Base-by-base conservation (phyloP, 2,329 filamentous ascomycete species). In the Lojkania enalia region DNA sequence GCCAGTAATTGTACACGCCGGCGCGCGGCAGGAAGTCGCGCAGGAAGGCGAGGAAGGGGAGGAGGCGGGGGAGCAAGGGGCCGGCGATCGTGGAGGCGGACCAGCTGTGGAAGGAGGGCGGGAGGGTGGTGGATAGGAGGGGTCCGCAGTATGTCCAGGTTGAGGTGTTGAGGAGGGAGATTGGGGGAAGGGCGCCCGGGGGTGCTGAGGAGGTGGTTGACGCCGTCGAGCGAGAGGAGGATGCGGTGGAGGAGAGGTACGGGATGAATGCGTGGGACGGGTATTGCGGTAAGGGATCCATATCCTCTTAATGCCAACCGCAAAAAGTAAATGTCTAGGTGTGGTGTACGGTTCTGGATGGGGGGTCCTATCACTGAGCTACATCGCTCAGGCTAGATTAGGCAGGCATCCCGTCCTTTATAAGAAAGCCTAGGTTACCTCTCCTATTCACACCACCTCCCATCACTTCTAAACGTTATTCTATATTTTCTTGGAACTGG, bases 1-100 rank as follows among this genome's bases (percentile, higher is more conserved):
- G 52, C 66, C 76, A 77, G 51, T 77, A 78, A 54, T 77, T 60
- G 3, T 62, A 51, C 4, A 75, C 52, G 3, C 64, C 66, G 21
- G 67, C 69, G 3, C 46, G 35, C 2, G 41, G n/a, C 25, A 78
- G 56, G 44, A 76, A 61, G 2, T 49, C 40, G 31, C 74, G 70
- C 23, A 70, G 61, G 49, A 69, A 76, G 5, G 43, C 40, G 3
- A 78, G 58, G 38, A 78, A 73, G 0, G 74, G 71, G 18, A 71
- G 52, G 2, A 78, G 53, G 0, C 58, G 60, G 1, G 58, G 49
- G 1, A 69, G 51, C 0, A 77, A 36, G n/a, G 69, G 60, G 0
- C 60, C 57, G 1, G 66, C 62, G 3, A 76, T 55, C 0, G 69
- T 67, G 5, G 63, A 47, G 4, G 47, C 35, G 15, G 64, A 50